Base-by-base conservation (phyloP, 768 basidiomycete genomes). In the Guyanaporus albipodus region DNA sequence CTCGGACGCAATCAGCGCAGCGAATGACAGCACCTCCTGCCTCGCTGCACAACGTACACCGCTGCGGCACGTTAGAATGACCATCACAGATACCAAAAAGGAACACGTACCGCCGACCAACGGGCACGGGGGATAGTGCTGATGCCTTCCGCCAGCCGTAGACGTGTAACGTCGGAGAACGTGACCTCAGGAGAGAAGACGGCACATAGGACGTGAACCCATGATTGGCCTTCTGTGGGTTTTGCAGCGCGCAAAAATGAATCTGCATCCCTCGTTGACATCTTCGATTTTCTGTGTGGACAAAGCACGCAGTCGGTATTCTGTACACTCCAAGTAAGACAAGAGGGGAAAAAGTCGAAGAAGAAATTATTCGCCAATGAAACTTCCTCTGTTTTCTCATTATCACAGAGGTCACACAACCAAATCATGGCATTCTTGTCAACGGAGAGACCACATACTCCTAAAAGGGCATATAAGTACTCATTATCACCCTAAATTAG, bases 151-250 rank as follows among this genome's bases (percentile, higher is more conserved):
- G 88, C 88, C n/a, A 84, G 67, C 29, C 84, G 81, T 36, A 97
- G 70, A 12, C 77, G 77, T 6, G 72, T 61, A 0, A 89, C 79
- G 57, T 94, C 87, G 19, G 87, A 83, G 63, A 87, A 95, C 4
- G 70, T 75, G n/a, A 93, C 69, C 58, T 97, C 94, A 4, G 85
- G 85, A 23, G 83, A 79, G 69, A 91, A 97, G 1, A 89, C 81
- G 3, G 93, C 80, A 70, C 95, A 98, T 4, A 96, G 68, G 26
- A 93, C 74, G 62, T 98, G 95, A 0, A 83, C 83, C 93, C 93
- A 96, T 46, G 87, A 85, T 64, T 91, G 86, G 9, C 91, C 90
- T 70, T 96, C 93, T 0, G 93, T 95, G 7, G 90, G 90, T 60
- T 94, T 95, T 61, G 80, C 82, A 33, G 82, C 80, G 45, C 90